A percentile compares a stretch with the other conserved stretches of the same genome.
These are phyloP conservation scores for Cryptococcus sp. DNA, from an alignment of 1,284 basidiomycete genomes.

Conservation along the genomic window DNA sequence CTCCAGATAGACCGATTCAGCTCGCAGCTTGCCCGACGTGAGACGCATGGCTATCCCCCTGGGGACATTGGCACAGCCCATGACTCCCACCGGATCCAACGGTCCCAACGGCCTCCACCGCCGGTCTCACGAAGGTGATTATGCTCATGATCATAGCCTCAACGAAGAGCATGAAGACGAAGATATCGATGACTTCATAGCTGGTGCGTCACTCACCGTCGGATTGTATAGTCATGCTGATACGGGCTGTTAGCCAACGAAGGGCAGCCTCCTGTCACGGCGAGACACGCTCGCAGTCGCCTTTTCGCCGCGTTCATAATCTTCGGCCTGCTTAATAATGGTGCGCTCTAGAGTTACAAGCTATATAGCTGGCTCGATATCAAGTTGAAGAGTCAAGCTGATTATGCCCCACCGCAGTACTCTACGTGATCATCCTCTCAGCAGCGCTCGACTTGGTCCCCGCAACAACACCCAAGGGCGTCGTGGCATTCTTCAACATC, in stretches of 20 bases:
- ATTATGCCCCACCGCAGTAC: conserved; percentile 57
- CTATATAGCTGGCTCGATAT: not conserved
- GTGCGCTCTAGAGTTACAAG: conserved; percentile 21
- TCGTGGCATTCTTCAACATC: conserved; percentile 90
- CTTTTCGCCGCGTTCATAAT: conserved; percentile 47
- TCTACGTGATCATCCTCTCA: conserved; percentile 94
- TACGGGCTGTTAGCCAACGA: conserved; percentile 14
- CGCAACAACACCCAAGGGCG: conserved; percentile 78
- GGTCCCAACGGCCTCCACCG: no score
- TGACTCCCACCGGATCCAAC: no score
- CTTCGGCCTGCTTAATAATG: conserved; percentile 54
- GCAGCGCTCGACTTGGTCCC: conserved; percentile 94
- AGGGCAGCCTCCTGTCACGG: not conserved
- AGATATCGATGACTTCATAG: conserved; percentile 35
- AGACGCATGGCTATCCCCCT: no score
- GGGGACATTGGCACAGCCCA: no score
- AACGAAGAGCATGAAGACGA: conserved; percentile 15
- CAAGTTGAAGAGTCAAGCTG: not conserved
- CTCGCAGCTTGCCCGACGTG: no score
- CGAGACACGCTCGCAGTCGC: conserved; percentile 26
- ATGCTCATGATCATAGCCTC: no score
- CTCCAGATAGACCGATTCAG: no score
- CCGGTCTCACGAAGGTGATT: no score
- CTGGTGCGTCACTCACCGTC: conserved; percentile 14
- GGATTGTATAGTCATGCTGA: not conserved